A percentile compares a stretch with the other conserved stretches of the same genome.
Evolutionary conservation across 31 red algal genomes (phyloP).

Genomic region (Odonthalia washingtoniensis): DNA sequence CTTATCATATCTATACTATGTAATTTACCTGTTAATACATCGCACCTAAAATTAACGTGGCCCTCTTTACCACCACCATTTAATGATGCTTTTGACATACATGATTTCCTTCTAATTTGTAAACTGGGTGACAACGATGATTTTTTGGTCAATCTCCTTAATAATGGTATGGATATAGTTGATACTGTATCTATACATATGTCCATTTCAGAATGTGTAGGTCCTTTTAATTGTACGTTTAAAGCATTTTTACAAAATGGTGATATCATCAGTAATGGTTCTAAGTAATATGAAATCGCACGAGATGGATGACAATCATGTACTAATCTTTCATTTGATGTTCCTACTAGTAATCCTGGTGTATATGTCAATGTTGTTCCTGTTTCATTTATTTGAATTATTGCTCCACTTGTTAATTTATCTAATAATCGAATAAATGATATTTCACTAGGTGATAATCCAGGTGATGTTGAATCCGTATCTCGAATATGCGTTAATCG

Average conservation of each 20-base stretch:
- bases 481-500: conserved; percentile 61
- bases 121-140: conserved; percentile 46
- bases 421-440: conserved; percentile 92
- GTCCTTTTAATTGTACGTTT: conserved; percentile 70
- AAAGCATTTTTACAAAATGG: conserved; percentile 77
- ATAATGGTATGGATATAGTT: conserved; percentile 78
- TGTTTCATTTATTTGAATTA: conserved; percentile 85
- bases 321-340: conserved; percentile 34
- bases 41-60: conserved; percentile 68
- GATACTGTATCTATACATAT: conserved; percentile 73
- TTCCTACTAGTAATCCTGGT: conserved; percentile 80
- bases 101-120: conserved; percentile 52
- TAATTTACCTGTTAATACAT: conserved; percentile 68
- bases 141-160: conserved; percentile 68
- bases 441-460: conserved; percentile 79
- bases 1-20: conserved; percentile 75
- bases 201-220: conserved; percentile 66
- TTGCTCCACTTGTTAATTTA: conserved; percentile 81
- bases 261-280: conserved; percentile 87
- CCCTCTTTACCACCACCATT: conserved; percentile 57
- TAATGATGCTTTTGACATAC: not conserved
- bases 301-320: conserved; percentile 90
- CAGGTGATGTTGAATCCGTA: conserved; percentile 55
- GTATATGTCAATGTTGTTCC: conserved; percentile 73
- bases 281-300: conserved; percentile 81